Evolutionary conservation across 768 basidiomycete species (phyloP), one percentile per base, ranked within the genome.

Genomic region (Termitomyces sp.): DNA sequence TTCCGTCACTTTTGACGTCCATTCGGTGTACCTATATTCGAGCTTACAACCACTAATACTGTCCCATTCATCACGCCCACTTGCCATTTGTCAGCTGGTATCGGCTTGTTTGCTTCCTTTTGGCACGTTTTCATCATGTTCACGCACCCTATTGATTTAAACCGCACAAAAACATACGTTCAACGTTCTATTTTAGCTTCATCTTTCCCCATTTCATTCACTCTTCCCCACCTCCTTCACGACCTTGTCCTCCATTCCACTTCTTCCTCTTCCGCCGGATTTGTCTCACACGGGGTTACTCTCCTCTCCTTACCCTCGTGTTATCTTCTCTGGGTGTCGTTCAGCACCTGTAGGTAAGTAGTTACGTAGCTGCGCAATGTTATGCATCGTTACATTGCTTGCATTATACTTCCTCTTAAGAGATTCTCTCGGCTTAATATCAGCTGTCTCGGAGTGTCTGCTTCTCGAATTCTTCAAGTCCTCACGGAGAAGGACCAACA

Each of bases 111-210:
- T 72, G 73, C 65, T 70, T 65, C 60, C 57, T 55, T 59, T 68
- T 62, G 60, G 65, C 61, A 56, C 67, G 63, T 67, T 66, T 63
- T 58, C n/a, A 59, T 62, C 58, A 59, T 53, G 61, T 59, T 62
- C 46, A 62, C 44, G 39, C 26, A 51, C 36, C 49, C 63, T 66
- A 68, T 68, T 64, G 70, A 76, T 72, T 73, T 69, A 71, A 77
- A 70, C 74, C 67, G 62, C 64, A 74, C 74, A 82, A 83, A 83
- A 83, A 84, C 71, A 80, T 71, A 68, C 66, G 61, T 65, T 61
- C 61, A 63, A 64, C 67, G 32, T 71, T 63, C 60, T 61, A 64
- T 68, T 66, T 64, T 63, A 70, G 71, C 71, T 71, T 74, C 71
- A 71, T 70, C 66, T 74, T 68, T 68, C 53, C 59, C 59, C 56